A percentile compares a stretch with the other conserved stretches of the same genome.
Conservation (phyloP, 805 yeast genomes). For the Millerozyma miso region DNA sequence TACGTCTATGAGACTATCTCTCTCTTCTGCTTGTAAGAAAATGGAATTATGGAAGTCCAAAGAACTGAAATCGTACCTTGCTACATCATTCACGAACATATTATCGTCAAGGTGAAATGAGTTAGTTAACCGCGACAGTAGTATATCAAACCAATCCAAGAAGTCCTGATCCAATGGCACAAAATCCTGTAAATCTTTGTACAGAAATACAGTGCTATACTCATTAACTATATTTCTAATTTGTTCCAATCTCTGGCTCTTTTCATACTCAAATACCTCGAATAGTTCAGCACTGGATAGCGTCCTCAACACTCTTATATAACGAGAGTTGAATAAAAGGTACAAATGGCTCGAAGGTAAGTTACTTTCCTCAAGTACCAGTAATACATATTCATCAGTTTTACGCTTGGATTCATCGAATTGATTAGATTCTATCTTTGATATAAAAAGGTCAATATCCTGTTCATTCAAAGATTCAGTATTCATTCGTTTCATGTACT, state of each 20-base stretch:
- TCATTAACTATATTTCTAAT: slow-evolving; percentile 25
- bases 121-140: slow-evolving; percentile 40
- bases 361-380: slow-evolving; percentile 24
- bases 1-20: slow-evolving; percentile 46
- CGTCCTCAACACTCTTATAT: slow-evolving; percentile 29
- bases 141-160: slow-evolving; percentile 46
- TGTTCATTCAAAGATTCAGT: background rate
- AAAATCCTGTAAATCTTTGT: slow-evolving; percentile 15
- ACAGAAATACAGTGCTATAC: slow-evolving; percentile 21
- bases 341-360: slow-evolving; percentile 34
- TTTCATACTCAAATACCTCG: slow-evolving; percentile 44
- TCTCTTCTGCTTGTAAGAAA: slow-evolving; percentile 14
- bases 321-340: slow-evolving; percentile 54
- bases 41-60: slow-evolving; percentile 25
- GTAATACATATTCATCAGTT: slow-evolving; percentile 1
- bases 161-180: slow-evolving; percentile 12
- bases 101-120: slow-evolving; percentile 42
- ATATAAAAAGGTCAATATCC: background rate
- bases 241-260: slow-evolving; percentile 36
- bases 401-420: background rate
- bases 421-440: background rate
- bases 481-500: background rate
- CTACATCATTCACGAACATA: slow-evolving; percentile 35
- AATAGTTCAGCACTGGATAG: slow-evolving; percentile 25
- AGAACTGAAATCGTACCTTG: slow-evolving; percentile 44